These are phyloP conservation scores for Cercospora janseana DNA, from an alignment of 2,329 filamentous ascomycete species.

Conservation along the genomic window DNA sequence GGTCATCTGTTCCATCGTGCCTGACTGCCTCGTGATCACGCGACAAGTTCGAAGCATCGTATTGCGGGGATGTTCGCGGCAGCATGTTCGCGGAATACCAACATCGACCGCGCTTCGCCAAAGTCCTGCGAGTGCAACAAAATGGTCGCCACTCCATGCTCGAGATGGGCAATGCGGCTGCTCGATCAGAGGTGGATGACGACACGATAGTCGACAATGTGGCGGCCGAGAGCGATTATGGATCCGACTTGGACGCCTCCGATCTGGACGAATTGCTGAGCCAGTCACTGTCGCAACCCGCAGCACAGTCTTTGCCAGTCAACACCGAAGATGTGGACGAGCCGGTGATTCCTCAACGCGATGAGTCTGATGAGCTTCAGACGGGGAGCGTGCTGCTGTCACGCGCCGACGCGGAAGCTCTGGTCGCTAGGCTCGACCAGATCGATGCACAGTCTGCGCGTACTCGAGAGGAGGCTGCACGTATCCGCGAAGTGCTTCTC, in stretches of 20 bases:
- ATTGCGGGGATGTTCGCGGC: not conserved
- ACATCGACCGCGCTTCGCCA: conserved; percentile 1
- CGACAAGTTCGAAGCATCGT: conserved; percentile 4
- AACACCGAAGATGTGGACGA: conserved; percentile 25
- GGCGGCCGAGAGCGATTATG: conserved; percentile 57
- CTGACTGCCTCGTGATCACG: conserved; percentile 10
- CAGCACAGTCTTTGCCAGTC: not conserved
- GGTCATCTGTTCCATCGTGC: not conserved
- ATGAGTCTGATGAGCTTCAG: conserved; percentile 24
- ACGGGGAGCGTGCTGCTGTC: conserved; percentile 21
- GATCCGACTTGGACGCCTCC: conserved; percentile 61
- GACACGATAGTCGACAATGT: conserved; percentile 14
- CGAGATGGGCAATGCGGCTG: conserved; percentile 4
- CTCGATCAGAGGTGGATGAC: conserved; percentile 12
- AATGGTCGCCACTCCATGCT: conserved; percentile 1
- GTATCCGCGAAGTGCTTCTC: too few species aligned
- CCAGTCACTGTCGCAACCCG: conserved; percentile 41
- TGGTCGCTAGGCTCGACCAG: conserved; percentile 1
- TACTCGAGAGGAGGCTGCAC: conserved; percentile 14
- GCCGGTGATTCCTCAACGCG: conserved; percentile 22
- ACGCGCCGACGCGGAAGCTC: conserved; percentile 10
- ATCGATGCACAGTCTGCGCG: conserved; percentile 14
- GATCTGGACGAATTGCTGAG: conserved; percentile 53
- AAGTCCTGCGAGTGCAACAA: conserved; percentile 8
- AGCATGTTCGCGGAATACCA: not conserved